These are phyloP conservation scores for Cichorium intybus DNA, from an alignment of 140 eudicot species.

Conservation along the genomic window DNA sequence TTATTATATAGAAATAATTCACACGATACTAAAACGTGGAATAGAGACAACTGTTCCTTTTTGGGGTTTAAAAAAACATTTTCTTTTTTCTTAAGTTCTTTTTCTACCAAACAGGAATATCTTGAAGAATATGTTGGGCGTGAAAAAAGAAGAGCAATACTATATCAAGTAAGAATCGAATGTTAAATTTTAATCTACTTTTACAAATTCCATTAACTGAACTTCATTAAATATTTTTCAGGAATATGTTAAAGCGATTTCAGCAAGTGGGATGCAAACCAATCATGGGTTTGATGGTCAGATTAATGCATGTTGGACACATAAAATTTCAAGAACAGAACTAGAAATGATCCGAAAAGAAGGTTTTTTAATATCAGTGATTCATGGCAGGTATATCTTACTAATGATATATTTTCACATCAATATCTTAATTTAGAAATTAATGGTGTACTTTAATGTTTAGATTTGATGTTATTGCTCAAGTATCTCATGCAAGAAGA, in stretches of 20 bases:
- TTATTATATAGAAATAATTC: neutral
- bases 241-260: conserved; percentile 92
- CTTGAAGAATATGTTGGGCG: conserved; percentile 73
- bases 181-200: conserved; percentile 2
- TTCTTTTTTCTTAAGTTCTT: too few species aligned
- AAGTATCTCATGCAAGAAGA: conserved; percentile 76
- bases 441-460: conserved; percentile 20
- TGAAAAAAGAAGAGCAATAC: conserved; percentile 62
- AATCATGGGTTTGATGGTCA: conserved; percentile 92
- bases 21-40: neutral
- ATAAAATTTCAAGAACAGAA: conserved; percentile 59
- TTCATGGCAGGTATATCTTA: conserved; percentile 86
- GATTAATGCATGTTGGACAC: conserved; percentile 93
- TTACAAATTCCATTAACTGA: conserved; percentile 5
- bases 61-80: too few species aligned
- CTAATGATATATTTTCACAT: neutral
- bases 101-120: conserved; percentile 63
- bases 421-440: conserved; percentile 1
- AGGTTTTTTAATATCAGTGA: conserved; percentile 72
- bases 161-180: conserved; percentile 61
- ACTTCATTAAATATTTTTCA: conserved; percentile 32
- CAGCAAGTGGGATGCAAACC: conserved; percentile 90
- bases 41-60: neutral
- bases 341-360: conserved; percentile 61
- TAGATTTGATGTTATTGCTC: conserved; percentile 91